phyloP scores from a whole-genome alignment of 371 early-diverging fungal genomes.

The Blakeslea trispora region DNA sequence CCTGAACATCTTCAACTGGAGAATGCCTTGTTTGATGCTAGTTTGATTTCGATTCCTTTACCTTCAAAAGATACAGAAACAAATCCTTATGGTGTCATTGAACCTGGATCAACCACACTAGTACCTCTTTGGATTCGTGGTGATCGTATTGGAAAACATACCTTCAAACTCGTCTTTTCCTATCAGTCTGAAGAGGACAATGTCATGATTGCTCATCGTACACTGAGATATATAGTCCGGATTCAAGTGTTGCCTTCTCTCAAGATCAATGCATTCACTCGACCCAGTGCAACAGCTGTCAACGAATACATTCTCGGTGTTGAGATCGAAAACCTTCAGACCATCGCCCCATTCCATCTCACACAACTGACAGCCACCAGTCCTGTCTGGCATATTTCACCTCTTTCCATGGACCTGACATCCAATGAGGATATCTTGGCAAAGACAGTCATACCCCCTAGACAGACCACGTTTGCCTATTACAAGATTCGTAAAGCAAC shows the following conservation, averaged over 20 bases:
- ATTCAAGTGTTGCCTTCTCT: slow-evolving; percentile 82
- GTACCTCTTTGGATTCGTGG: slow-evolving; percentile 91
- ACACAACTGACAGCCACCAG: slow-evolving; percentile 75
- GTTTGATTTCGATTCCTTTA: slow-evolving; percentile 45
- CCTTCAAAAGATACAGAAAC: slow-evolving; percentile 27
- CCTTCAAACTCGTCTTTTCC: slow-evolving; percentile 68
- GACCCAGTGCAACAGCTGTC: slow-evolving; percentile 74
- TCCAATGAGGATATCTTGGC: slow-evolving; percentile 33
- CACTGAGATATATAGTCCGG: slow-evolving; percentile 59
- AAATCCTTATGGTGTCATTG: slow-evolving; percentile 47
- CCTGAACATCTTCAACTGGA: slow-evolving; percentile 12
- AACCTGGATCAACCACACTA: slow-evolving; percentile 69
- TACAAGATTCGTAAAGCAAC: slow-evolving; percentile 52
- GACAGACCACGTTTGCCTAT: slow-evolving; percentile 67
- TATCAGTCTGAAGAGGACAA: slow-evolving; percentile 74
- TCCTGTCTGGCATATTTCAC: slow-evolving; percentile 70
- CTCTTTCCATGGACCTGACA: slow-evolving; percentile 46
- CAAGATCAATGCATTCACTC: slow-evolving; percentile 90
- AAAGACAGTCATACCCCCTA: slow-evolving; percentile 53
- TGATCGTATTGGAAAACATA: slow-evolving; percentile 87
- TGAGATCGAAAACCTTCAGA: slow-evolving; percentile 81
- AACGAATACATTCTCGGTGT: slow-evolving; percentile 88
- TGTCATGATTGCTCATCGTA: slow-evolving; percentile 66
- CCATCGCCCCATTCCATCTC: slow-evolving; percentile 59
- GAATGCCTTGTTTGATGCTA: slow-evolving; percentile 43